phyloP scores from a whole-genome alignment of 352 stramenopile species.

The Globisporangium carolinianum region DNA sequence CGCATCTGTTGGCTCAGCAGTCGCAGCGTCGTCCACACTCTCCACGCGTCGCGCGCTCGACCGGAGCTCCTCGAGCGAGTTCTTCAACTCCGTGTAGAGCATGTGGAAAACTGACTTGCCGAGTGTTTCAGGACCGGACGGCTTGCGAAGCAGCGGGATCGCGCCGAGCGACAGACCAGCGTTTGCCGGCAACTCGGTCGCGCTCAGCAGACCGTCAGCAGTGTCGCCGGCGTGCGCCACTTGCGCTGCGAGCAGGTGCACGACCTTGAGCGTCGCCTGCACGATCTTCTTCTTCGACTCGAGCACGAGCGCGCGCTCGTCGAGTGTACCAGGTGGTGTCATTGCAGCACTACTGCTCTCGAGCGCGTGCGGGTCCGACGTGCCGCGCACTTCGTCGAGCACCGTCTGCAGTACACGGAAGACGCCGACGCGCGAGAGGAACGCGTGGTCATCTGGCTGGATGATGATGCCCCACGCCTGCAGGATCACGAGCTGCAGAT shows the following conservation, averaged over 20 bases:
- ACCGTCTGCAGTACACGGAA: constrained; percentile 89
- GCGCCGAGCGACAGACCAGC: constrained; percentile 45
- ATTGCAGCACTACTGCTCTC: constrained; percentile 13
- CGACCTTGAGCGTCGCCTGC: constrained; percentile 80
- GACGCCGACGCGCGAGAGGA: constrained; percentile 84
- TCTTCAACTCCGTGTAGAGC: constrained; percentile 87
- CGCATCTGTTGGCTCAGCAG: constrained; percentile 34
- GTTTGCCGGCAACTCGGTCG: constrained; percentile 36
- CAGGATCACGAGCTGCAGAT: constrained; percentile 79
- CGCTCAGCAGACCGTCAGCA: constrained; percentile 44
- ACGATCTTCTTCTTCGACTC: constrained; percentile 76
- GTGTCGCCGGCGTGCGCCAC: constrained; percentile 73
- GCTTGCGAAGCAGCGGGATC: constrained; percentile 77
- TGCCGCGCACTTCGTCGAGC: constrained; percentile 68
- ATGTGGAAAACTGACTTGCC: constrained; percentile 90
- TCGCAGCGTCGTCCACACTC: constrained; percentile 7
- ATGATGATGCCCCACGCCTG: constrained; percentile 87
- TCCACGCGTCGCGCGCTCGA: constrained; percentile 17
- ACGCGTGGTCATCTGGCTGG: constrained; percentile 82
- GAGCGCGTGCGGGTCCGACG: constrained; percentile 24
- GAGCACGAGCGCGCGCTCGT: constrained; percentile 33
- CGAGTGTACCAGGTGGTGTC: constrained; percentile 16
- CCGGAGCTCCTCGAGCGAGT: constrained; percentile 71
- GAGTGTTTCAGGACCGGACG: constrained; percentile 80
- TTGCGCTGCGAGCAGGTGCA: constrained; percentile 84